A percentile compares a stretch with the other conserved stretches of the same genome.
phyloP scores from a whole-genome alignment of 495 filamentous ascomycete species.

The Penicillium paxilli region DNA sequence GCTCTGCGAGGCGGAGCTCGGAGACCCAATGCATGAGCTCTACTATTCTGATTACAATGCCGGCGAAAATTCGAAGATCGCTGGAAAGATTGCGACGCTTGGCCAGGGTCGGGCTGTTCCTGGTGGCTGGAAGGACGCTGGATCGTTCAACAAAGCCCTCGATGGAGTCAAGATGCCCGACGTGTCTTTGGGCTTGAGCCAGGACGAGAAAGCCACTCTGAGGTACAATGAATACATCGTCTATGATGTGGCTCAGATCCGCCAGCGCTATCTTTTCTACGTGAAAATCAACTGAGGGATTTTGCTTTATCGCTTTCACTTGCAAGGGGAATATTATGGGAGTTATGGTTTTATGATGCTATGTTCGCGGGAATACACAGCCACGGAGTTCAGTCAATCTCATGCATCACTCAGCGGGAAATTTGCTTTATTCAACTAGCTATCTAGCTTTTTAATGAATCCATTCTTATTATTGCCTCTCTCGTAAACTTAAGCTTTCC shows the following conservation, averaged over 20 bases:
- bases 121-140: constrained; percentile 73
- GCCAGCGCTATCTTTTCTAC: constrained; percentile 73
- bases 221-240: constrained; percentile 62
- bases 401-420: too few species aligned
- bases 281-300: constrained; percentile 33
- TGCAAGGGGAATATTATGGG: too few species aligned
- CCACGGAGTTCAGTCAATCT: too few species aligned
- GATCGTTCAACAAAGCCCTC: constrained; percentile 58
- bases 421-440: too few species aligned
- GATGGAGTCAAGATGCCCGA: constrained; percentile 64
- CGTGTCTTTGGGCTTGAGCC: background rate
- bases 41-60: constrained; percentile 55
- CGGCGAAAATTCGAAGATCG: constrained; percentile 57
- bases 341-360: too few species aligned
- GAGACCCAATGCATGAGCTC: constrained; percentile 65
- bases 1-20: constrained; percentile 79
- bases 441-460: too few species aligned
- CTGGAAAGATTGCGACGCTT: constrained; percentile 63
- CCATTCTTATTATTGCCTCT: too few species aligned
- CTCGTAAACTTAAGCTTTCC: too few species aligned
- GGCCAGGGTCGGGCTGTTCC: constrained; percentile 65
- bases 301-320: background rate
- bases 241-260: constrained; percentile 76
- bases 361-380: too few species aligned
- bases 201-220: background rate